Conservation (phyloP, 1,139 yeast species). For the Arxiozyma telluris region DNA sequence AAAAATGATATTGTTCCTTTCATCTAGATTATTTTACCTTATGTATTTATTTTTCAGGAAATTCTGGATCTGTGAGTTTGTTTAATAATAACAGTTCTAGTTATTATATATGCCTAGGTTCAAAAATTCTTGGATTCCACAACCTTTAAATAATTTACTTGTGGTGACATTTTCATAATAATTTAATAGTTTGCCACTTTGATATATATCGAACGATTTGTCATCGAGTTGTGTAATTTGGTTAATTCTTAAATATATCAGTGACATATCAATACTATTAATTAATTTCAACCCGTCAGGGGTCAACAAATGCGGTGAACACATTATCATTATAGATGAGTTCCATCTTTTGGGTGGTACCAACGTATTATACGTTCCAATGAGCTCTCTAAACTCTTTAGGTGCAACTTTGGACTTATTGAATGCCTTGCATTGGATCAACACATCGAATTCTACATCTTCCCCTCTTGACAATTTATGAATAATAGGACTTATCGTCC, state of each 20-base stretch:
- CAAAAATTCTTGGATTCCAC: constrained; percentile 25
- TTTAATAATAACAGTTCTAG: background rate
- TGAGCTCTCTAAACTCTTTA: constrained; percentile 46
- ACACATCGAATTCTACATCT: constrained; percentile 23
- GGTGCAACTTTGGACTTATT: constrained; percentile 42
- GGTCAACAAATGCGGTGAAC: constrained; percentile 56
- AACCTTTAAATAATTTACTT: constrained; percentile 20
- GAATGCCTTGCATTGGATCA: constrained; percentile 53
- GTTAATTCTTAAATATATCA: constrained; percentile 42
- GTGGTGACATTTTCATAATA: constrained; percentile 28
- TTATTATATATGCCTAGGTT: constrained; percentile 13
- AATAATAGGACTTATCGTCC: constrained; percentile 22
- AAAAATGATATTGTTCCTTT: background rate
- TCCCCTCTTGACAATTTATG: constrained; percentile 8
- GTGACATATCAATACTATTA: constrained; percentile 46
- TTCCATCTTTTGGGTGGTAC: constrained; percentile 28
- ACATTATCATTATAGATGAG: constrained; percentile 37
- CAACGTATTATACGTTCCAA: constrained; percentile 46
- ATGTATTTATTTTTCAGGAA: no score
- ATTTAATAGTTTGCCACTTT: constrained; percentile 34
- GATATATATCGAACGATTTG: constrained; percentile 33
- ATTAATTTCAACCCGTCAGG: constrained; percentile 49
- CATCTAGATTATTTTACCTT: no score
- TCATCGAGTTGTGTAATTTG: constrained; percentile 15
- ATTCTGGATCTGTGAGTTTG: no score